A percentile compares a stretch with the other conserved stretches of the same genome.
Conservation (phyloP, 2,329 filamentous ascomycete genomes). For the Sclerotiophoma versabilis region DNA sequence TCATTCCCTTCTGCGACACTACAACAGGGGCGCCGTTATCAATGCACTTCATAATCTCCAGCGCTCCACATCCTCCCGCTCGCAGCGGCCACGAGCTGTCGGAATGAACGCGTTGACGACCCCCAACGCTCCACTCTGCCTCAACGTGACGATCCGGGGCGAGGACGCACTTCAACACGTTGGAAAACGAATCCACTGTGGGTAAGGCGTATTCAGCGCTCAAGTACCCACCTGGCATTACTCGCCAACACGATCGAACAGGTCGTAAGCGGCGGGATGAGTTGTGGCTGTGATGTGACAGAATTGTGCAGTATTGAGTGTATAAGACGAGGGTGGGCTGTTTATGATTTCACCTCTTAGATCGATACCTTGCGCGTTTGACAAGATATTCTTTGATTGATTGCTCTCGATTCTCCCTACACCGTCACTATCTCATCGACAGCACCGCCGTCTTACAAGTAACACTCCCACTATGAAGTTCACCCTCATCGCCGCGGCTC, state of each 20-base stretch:
- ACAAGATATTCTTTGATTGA: too few relatives aligned
- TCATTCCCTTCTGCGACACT: background rate
- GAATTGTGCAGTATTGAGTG: slow-evolving; percentile 5
- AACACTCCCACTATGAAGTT: slow-evolving; percentile 24
- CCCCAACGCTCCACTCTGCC: too few relatives aligned
- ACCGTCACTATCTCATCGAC: background rate
- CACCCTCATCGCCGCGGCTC: slow-evolving; percentile 25
- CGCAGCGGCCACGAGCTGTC: background rate
- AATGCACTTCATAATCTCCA: slow-evolving; percentile 12
- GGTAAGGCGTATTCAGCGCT: background rate
- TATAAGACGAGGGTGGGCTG: slow-evolving; percentile 16
- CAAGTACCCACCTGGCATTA: slow-evolving; percentile 7
- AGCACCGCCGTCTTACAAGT: background rate
- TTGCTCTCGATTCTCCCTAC: background rate
- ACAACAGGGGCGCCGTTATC: background rate
- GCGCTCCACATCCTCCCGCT: slow-evolving; percentile 11
- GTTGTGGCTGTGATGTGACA: slow-evolving; percentile 17
- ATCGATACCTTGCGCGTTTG: slow-evolving; percentile 4
- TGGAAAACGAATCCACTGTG: background rate
- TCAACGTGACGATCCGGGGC: too few relatives aligned
- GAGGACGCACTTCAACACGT: background rate
- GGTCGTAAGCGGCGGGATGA: slow-evolving; percentile 10
- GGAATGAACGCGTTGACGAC: too few relatives aligned
- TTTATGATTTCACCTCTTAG: background rate
- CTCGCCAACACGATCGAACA: slow-evolving; percentile 7